Percentiles rank a stretch among this genome's conserved stretches.
phyloP scores from a whole-genome alignment of 768 basidiomycete genomes.

The Pisolithus microcarpus region DNA sequence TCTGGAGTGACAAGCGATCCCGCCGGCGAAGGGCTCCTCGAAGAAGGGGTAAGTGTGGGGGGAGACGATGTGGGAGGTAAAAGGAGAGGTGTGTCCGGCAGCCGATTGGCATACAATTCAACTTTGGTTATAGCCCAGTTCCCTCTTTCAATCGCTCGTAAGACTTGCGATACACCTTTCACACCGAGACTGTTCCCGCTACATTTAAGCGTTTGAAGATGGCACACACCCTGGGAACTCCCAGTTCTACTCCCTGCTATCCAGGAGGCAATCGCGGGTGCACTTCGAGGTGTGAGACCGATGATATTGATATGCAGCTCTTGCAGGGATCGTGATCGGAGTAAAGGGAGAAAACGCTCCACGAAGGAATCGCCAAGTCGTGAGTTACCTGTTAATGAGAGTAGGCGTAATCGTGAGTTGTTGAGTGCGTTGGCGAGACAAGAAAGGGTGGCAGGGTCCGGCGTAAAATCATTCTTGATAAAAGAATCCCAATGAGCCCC shows the following conservation, averaged over 20 bases:
- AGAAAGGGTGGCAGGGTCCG: constrained; percentile 28
- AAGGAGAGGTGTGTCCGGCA: constrained; percentile 9
- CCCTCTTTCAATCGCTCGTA: constrained; percentile 37
- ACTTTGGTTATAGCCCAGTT: constrained; percentile 47
- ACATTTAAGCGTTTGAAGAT: constrained; percentile 42
- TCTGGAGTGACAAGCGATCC: constrained; percentile 12
- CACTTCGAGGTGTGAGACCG: constrained; percentile 39
- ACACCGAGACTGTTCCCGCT: constrained; percentile 53
- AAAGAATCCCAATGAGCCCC: not conserved
- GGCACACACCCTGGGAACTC: constrained; percentile 24
- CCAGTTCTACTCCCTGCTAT: constrained; percentile 33
- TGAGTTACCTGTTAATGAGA: constrained; percentile 46
- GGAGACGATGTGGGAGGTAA: too few relatives aligned
- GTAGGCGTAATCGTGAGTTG: constrained; percentile 40
- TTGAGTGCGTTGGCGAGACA: constrained; percentile 47
- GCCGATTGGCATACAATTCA: constrained; percentile 44
- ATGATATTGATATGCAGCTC: constrained; percentile 49
- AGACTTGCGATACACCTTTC: constrained; percentile 39
- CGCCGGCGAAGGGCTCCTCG: constrained; percentile 11
- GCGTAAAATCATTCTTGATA: constrained; percentile 34
- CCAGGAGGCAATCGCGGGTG: constrained; percentile 39
- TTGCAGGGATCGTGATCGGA: constrained; percentile 40
- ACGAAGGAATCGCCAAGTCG: constrained; percentile 44
- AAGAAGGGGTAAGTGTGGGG: not conserved
- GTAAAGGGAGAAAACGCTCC: constrained; percentile 40